Base-by-base conservation (phyloP, 176 grass and related monocot species). In the Bonia amplexicaulis region DNA sequence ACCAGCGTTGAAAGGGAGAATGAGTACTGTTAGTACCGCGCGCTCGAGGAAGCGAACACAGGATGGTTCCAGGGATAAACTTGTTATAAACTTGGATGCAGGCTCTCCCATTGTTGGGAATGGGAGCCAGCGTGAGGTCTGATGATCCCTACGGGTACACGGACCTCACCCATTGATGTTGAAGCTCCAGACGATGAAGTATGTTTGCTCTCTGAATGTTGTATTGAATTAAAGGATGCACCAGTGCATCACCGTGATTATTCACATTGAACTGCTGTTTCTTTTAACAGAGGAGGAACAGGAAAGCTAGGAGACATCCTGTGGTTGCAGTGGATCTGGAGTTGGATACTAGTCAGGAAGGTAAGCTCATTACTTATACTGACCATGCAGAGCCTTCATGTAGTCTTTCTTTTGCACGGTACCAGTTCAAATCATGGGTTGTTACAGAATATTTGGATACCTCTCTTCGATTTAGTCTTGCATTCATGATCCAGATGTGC, bases 161-260 rank as follows among this genome's bases (percentile, higher is more conserved):
- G 5, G 64, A 22, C 39, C 52, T 26, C 51, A 63, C 85, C 85
- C 14, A 82, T 87, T 37, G 85, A 87, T 67, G 71, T 82, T 14
- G 85, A 87, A 46, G 39, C 79, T 59, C 72, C 77, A 37, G 71
- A 20, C 4, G 62, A 82, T 57, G 62, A 70, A 66, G 79, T 88
- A 16, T 13, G 74, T 74, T 72, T 55, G 12, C 45, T 51, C 23
- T 58, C 17, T 71, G 10, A 46, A 23, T 42, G 54, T 35, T 48
- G 2, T 46, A 25, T 72, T 45, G 13, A n/a, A 35, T 46, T 15
- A 25, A 33, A 52, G 15, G 19, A 33, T 69, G 66, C 9, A 69
- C 5, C 35, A 40, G 9, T 68, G 65, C 9, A 22, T 40, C 79
- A 31, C 23, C 23, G 22, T 65, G 40, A 52, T 39, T 74, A 45